Percentiles rank a stretch among this genome's conserved stretches.
These are phyloP conservation scores for Leishmania major DNA, from an alignment of 208 protist genomes.

Conservation along the genomic window DNA sequence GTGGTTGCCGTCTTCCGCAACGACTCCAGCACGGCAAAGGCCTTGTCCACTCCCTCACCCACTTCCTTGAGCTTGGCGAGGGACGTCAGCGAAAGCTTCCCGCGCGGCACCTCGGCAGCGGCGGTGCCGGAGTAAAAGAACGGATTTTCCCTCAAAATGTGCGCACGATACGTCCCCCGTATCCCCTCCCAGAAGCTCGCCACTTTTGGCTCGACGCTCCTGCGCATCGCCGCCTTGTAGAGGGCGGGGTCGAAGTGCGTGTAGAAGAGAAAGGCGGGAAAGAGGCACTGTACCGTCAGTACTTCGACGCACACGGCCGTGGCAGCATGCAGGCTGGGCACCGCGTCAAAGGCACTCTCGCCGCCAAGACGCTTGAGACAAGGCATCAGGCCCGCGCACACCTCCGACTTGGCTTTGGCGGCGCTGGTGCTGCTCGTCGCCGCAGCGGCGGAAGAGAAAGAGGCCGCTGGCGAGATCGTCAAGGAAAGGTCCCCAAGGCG, in stretches of 20 bases:
- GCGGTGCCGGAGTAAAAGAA: slow-evolving; percentile 37
- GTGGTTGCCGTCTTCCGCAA: slow-evolving; percentile 13
- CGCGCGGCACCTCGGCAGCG: slow-evolving; percentile 15
- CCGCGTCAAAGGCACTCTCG: slow-evolving; percentile 35
- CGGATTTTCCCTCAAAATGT: slow-evolving; percentile 47
- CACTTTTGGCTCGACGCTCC: slow-evolving; percentile 66
- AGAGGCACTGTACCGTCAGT: slow-evolving; percentile 53
- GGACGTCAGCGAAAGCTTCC: slow-evolving; percentile 24
- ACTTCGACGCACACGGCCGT: slow-evolving; percentile 48
- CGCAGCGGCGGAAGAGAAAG: background rate
- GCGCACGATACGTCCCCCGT: slow-evolving; percentile 49
- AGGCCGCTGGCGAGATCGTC: slow-evolving; percentile 24
- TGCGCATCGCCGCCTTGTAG: slow-evolving; percentile 48
- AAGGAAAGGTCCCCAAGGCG: slow-evolving; percentile 31
- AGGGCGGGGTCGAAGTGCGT: slow-evolving; percentile 55
- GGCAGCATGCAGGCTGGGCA: slow-evolving; percentile 35
- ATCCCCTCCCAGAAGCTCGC: slow-evolving; percentile 60
- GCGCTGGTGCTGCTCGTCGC: background rate
- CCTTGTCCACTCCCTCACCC: slow-evolving; percentile 44
- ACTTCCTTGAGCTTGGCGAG: slow-evolving; percentile 53
- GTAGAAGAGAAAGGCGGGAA: slow-evolving; percentile 82
- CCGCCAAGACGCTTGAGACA: slow-evolving; percentile 47
- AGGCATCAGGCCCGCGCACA: slow-evolving; percentile 36
- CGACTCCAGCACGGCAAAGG: slow-evolving; percentile 52
- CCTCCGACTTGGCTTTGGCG: slow-evolving; percentile 6